Evolutionary conservation across 1,139 yeast species (phyloP).

Genomic region (Kodamaea sp.): DNA sequence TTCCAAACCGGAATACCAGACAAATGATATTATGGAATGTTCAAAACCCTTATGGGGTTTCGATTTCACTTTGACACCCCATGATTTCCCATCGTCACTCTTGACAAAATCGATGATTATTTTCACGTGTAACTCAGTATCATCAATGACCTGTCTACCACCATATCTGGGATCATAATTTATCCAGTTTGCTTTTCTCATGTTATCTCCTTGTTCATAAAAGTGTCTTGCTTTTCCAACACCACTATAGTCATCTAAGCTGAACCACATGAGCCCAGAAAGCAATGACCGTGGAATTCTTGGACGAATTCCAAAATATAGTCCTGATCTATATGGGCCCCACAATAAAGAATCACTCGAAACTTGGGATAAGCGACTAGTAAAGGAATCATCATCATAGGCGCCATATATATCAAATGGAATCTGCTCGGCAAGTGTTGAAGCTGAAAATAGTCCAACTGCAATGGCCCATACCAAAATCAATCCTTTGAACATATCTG

Average conservation of each 20-base stretch:
- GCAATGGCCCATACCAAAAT: not conserved
- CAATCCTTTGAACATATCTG: not conserved
- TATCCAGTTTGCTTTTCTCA: constrained; percentile 83
- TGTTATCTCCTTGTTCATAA: constrained; percentile 73
- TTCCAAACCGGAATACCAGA: constrained; percentile 78
- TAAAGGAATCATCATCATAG: constrained; percentile 11
- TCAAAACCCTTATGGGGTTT: constrained; percentile 54
- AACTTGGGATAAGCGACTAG: constrained; percentile 25
- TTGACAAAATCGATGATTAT: constrained; percentile 77
- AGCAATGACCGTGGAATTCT: constrained; percentile 73
- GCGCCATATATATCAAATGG: constrained; percentile 15
- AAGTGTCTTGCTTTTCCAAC: constrained; percentile 70
- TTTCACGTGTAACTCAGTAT: constrained; percentile 61
- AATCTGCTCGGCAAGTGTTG: constrained; percentile 2
- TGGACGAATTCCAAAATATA: constrained; percentile 86
- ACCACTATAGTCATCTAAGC: constrained; percentile 59
- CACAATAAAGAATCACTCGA: constrained; percentile 52
- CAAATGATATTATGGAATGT: constrained; percentile 58
- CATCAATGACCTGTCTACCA: constrained; percentile 77
- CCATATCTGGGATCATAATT: constrained; percentile 85
- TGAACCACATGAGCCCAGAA: constrained; percentile 90
- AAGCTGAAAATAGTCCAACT: constrained; percentile 1
- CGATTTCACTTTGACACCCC: constrained; percentile 76
- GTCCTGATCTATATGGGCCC: constrained; percentile 92
- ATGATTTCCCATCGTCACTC: constrained; percentile 65